Conservation (phyloP, 306 rosid genomes). For the Vigna unguiculata region DNA sequence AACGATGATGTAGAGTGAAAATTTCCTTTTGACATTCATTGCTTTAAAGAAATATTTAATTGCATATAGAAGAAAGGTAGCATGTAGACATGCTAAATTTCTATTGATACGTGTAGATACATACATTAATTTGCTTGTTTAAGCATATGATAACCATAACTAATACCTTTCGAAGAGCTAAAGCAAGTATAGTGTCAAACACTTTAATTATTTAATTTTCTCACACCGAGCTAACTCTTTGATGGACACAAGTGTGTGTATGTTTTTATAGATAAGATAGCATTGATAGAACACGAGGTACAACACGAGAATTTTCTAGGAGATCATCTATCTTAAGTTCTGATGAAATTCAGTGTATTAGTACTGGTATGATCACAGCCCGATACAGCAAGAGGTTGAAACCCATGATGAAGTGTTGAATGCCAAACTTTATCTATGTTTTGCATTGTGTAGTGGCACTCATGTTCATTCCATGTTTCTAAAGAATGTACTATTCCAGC, state of each 20-base stretch:
- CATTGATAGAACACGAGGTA: no score
- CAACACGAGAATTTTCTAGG: no score
- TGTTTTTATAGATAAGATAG: no score
- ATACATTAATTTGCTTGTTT: no score
- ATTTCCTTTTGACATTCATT: no score
- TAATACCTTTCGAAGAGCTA: neutral
- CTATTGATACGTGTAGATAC: neutral
- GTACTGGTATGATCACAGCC: no score
- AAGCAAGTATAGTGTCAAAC: neutral
- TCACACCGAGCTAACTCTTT: neutral
- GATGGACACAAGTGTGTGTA: neutral
- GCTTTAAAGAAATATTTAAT: neutral
- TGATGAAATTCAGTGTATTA: no score
- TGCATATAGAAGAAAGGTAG: neutral
- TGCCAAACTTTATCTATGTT: constrained; percentile 65
- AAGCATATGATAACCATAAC: neutral
- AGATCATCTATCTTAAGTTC: no score
- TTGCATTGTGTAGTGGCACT: constrained; percentile 54
- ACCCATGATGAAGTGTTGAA: constrained; percentile 74
- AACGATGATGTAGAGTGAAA: no score
- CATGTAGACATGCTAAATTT: neutral
- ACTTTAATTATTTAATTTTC: neutral
- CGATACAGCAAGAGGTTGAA: constrained; percentile 51
- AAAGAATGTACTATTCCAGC: constrained; percentile 71
- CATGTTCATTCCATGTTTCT: constrained; percentile 75